A percentile compares a stretch with the other conserved stretches of the same genome.
Evolutionary conservation across 139 green algal species (phyloP).

Genomic region (Ettlia oleoabundans): DNA sequence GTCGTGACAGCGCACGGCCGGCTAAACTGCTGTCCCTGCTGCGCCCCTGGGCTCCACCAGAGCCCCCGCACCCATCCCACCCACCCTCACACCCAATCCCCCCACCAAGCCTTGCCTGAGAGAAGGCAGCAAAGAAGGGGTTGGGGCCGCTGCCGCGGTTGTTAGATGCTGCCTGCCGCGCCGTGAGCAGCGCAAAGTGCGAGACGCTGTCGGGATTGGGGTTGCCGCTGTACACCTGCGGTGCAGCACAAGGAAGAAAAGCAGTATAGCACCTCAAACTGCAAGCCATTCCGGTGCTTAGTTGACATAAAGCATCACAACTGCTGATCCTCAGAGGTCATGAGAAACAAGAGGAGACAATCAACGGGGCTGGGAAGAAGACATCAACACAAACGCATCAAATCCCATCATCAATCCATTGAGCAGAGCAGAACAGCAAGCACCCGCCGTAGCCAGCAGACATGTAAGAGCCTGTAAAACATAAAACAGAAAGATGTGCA

Average conservation of each 20-base stretch:
- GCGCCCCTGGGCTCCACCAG: background rate
- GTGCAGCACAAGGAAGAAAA: no score
- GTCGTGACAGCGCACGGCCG: no score
- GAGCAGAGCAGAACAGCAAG: background rate
- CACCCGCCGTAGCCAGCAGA: background rate
- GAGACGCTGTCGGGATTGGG: conserved; percentile 34
- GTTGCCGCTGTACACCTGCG: conserved; percentile 48
- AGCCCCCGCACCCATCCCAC: background rate
- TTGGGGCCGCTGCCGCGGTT: background rate
- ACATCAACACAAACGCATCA: no score
- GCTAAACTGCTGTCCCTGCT: no score
- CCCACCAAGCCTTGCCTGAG: background rate
- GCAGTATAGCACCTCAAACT: no score
- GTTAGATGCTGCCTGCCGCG: background rate
- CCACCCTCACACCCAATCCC: background rate
- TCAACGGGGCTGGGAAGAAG: no score
- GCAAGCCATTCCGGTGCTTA: no score
- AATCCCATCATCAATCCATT: no score
- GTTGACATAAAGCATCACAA: no score
- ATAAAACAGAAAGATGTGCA: background rate
- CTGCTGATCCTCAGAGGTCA: no score
- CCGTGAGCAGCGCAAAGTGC: conserved; percentile 33
- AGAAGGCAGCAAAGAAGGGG: conserved; percentile 4
- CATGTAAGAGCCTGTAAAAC: background rate
- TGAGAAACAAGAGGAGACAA: no score